Evolutionary conservation across 2,329 filamentous ascomycete species (phyloP), one percentile per base, ranked within the genome.

Genomic region (Blumeriella jaapii): DNA sequence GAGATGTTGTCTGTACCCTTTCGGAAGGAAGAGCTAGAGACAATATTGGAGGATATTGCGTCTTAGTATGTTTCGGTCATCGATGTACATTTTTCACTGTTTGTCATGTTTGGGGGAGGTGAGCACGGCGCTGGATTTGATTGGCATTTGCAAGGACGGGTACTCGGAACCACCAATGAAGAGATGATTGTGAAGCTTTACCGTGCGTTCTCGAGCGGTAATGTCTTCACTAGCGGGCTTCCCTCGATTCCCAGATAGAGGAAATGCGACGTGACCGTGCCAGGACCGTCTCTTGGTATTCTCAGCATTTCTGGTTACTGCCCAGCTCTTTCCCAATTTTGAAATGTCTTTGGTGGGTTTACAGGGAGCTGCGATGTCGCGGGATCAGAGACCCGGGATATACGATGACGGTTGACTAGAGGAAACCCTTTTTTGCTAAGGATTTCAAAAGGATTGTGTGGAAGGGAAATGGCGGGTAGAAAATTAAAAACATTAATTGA

Each of bases 1-100:
- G 91, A 96, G 56, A 64, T 91, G 34, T 59, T 98, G 29, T 81
- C 82, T 47, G 74, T 94, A 10, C 91, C 91, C 0, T 85, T 96
- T 53, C 69, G 78, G 27, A 80, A 78, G 48, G 86, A 93, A 45
- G 91, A 98, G 60, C 65, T 96, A 54, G 89, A 95, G 58, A 78
- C 71, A 1, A 82, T 94, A 29, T 58, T 96, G 44, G 89, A 95
- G 54, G 91, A 96, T 40, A 56, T 72, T 38, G 60, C 63, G 54
- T 46, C 45, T 19, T 51, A 37, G 18, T 26, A 5, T 10, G 13
- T 4, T 11, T 13, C 20, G 31, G 27, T 11, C 11, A 34, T 19
- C 20, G 14, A 25, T 27, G 23, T 28, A 16, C 18, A 17, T 24
- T 12, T 27, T 9, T 6, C 20, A 24, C 12, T n/a, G 20, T 22